Conservation (phyloP, 116 monocot genomes). For the Cymodocea nodosa region DNA sequence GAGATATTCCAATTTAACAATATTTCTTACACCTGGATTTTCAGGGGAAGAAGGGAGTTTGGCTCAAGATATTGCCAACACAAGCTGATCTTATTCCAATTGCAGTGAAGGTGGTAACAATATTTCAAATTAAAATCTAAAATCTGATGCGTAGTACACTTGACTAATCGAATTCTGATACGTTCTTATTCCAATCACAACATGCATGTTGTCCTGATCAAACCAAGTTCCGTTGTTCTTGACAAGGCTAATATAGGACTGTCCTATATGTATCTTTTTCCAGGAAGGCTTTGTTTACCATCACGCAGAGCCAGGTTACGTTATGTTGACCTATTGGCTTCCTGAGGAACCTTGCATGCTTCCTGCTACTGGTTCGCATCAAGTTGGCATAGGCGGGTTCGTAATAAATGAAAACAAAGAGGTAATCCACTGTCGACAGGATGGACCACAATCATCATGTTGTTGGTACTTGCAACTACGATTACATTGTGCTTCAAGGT, state of each 20-base stretch:
- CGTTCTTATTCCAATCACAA: too few relatives aligned
- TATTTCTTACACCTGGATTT: neutral
- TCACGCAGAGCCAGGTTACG: constrained; percentile 78
- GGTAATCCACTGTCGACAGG: constrained; percentile 16
- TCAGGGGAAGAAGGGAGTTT: constrained; percentile 69
- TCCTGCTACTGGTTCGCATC: constrained; percentile 64
- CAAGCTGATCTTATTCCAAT: constrained; percentile 68
- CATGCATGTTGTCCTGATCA: too few relatives aligned
- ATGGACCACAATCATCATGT: neutral
- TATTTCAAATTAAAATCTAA: too few relatives aligned
- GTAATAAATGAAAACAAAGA: constrained; percentile 60
- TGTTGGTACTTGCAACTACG: neutral
- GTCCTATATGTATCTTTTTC: neutral
- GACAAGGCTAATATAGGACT: too few relatives aligned
- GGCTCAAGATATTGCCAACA: constrained; percentile 55
- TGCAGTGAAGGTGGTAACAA: constrained; percentile 40
- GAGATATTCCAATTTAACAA: too few relatives aligned
- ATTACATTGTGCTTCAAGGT: neutral
- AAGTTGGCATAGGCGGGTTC: constrained; percentile 72
- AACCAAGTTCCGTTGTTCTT: too few relatives aligned
- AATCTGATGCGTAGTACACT: neutral
- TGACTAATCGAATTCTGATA: too few relatives aligned
- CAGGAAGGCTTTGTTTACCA: constrained; percentile 77
- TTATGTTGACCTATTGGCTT: constrained; percentile 75
- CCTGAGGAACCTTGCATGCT: constrained; percentile 53